Percentiles rank a stretch among this genome's conserved stretches.
phyloP scores from a whole-genome alignment of 495 filamentous ascomycete species.

The Aspergillus cristatus region DNA sequence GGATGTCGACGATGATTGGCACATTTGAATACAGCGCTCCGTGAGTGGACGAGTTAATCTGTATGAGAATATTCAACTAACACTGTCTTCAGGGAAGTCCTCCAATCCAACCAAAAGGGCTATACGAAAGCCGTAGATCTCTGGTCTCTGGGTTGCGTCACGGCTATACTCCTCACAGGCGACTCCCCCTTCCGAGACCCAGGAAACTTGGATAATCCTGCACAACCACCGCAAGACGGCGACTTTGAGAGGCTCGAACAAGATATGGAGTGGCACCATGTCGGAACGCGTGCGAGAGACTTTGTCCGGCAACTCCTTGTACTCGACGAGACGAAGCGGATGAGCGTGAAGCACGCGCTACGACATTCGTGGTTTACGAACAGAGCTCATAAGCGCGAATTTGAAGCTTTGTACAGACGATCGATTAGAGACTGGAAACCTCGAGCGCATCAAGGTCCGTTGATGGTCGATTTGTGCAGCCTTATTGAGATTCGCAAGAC shows the following conservation, averaged over 20 bases:
- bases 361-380: slow-evolving; percentile 53
- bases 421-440: slow-evolving; percentile 43
- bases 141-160: slow-evolving; percentile 52
- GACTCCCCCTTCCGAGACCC: slow-evolving; percentile 27
- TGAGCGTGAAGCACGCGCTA: slow-evolving; percentile 47
- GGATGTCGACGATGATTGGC: slow-evolving; percentile 56
- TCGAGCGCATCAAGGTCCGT: slow-evolving; percentile 1
- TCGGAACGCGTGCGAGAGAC: slow-evolving; percentile 35
- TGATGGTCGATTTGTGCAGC: slow-evolving; percentile 7
- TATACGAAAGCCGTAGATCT: slow-evolving; percentile 57
- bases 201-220: slow-evolving; percentile 6
- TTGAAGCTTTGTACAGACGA: slow-evolving; percentile 38
- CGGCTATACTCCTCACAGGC: slow-evolving; percentile 42
- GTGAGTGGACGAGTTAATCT: slow-evolving; percentile 44
- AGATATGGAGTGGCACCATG: slow-evolving; percentile 21
- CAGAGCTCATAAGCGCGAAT: slow-evolving; percentile 20
- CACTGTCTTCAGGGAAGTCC: slow-evolving; percentile 37
- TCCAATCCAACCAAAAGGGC: slow-evolving; percentile 21
- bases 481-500: slow-evolving; percentile 1
- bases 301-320: slow-evolving; percentile 48
- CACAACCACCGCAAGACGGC: slow-evolving; percentile 11
- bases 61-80: slow-evolving; percentile 9
- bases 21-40: slow-evolving; percentile 61
- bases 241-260: slow-evolving; percentile 29
- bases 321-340: slow-evolving; percentile 39